Evolutionary conservation across 1,284 basidiomycete genomes (phyloP).

Genomic region (Nidula niveotomentosa): DNA sequence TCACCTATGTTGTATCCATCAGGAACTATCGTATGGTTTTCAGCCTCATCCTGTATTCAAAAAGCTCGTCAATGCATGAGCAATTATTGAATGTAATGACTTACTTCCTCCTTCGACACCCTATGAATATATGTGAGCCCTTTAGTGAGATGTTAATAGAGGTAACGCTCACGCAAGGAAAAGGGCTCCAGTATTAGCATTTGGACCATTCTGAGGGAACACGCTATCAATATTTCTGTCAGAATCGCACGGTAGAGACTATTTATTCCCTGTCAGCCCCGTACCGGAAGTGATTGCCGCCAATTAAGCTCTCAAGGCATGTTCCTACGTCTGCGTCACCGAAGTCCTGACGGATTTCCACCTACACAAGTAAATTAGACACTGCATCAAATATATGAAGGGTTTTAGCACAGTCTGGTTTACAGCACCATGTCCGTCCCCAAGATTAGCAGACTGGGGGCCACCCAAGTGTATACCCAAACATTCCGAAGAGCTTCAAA

Average conservation of each 20-base stretch:
- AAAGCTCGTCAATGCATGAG: conserved; percentile 1
- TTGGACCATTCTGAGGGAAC: conserved; percentile 58
- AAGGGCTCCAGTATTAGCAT: conserved; percentile 54
- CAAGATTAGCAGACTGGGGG: conserved; percentile 60
- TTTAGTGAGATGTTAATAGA: neutral
- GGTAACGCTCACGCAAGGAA: conserved; percentile 57
- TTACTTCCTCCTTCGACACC: conserved; percentile 61
- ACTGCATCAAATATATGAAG: no score
- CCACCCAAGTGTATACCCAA: conserved; percentile 59
- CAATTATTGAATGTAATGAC: neutral
- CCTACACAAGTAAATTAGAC: conserved; percentile 24
- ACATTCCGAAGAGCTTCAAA: conserved; percentile 60
- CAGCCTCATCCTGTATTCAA: conserved; percentile 25
- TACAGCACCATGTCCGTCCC: conserved; percentile 58
- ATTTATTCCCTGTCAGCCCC: neutral
- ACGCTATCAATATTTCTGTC: conserved; percentile 33
- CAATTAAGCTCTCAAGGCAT: conserved; percentile 61
- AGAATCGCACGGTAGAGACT: neutral
- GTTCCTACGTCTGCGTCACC: conserved; percentile 48
- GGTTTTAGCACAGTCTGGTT: conserved; percentile 33
- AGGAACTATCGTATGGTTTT: conserved; percentile 49
- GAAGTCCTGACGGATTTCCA: conserved; percentile 64
- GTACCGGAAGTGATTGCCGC: conserved; percentile 68
- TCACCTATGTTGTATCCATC: conserved; percentile 58
- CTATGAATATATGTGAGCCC: conserved; percentile 22